Evolutionary conservation across 352 stramenopile species (phyloP).

Genomic region (Phytophthora capsici): DNA sequence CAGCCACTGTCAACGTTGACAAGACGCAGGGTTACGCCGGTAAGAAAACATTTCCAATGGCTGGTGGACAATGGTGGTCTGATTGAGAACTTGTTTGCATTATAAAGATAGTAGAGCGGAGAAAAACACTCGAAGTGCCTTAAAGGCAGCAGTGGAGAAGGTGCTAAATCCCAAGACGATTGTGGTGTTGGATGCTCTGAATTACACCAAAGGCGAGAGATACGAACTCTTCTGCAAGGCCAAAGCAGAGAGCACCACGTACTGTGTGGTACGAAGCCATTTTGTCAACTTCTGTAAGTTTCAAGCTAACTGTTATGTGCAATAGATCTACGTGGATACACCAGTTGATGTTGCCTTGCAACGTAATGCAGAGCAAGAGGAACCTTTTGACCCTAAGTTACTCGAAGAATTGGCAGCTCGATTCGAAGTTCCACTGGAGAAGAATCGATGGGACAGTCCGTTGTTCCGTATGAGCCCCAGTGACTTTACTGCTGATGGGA

Average conservation of each 20-base stretch:
- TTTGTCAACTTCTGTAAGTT: no score
- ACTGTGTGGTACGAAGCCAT: slow-evolving; percentile 81
- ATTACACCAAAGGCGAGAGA: slow-evolving; percentile 96
- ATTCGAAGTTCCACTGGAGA: slow-evolving; percentile 92
- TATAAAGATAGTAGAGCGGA: slow-evolving; percentile 61
- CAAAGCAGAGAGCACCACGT: slow-evolving; percentile 89
- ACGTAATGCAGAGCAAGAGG: slow-evolving; percentile 50
- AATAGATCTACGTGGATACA: slow-evolving; percentile 76
- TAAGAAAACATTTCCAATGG: slow-evolving; percentile 23
- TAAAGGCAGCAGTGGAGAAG: slow-evolving; percentile 72
- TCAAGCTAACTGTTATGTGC: neutral
- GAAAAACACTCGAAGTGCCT: slow-evolving; percentile 73
- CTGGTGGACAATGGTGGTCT: slow-evolving; percentile 11
- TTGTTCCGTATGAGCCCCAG: slow-evolving; percentile 76
- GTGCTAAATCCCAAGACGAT: slow-evolving; percentile 70
- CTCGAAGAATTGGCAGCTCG: slow-evolving; percentile 87
- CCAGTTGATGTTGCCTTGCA: slow-evolving; percentile 61
- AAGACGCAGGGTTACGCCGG: slow-evolving; percentile 64
- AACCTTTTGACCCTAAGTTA: slow-evolving; percentile 56
- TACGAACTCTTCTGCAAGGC: slow-evolving; percentile 96
- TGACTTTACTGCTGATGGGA: slow-evolving; percentile 39
- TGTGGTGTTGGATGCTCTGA: slow-evolving; percentile 93
- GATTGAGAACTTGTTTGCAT: neutral
- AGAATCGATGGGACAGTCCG: slow-evolving; percentile 95
- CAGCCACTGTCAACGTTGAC: slow-evolving; percentile 67